Evolutionary conservation across 768 basidiomycete species (phyloP), one percentile per base, ranked within the genome.

Genomic region (Coprinellus micaceus): DNA sequence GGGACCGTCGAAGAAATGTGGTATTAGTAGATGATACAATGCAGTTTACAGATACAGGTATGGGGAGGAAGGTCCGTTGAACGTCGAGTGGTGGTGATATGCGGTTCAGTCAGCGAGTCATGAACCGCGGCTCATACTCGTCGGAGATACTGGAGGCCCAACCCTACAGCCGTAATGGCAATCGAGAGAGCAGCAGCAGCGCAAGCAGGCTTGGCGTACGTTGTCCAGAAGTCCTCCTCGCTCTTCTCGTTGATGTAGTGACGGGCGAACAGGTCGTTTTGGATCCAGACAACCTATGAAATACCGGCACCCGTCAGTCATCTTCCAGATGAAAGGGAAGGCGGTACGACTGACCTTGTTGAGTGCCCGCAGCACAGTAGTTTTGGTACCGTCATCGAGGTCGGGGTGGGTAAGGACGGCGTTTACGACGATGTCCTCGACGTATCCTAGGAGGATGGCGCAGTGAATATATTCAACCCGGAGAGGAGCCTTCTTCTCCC

Each of bases 201-300:
- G n/a, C n/a, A n/a, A n/a, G n/a, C n/a, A n/a, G n/a, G n/a, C n/a
- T n/a, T n/a, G n/a, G n/a, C n/a, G n/a, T n/a, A n/a, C n/a, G n/a
- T n/a, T n/a, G n/a, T n/a, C n/a, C n/a, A n/a, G n/a, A n/a, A n/a
- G n/a, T n/a, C n/a, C n/a, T n/a, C n/a, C n/a, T n/a, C n/a, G n/a
- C n/a, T n/a, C n/a, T n/a, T n/a, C 41, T 74, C 71, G 11, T 71
- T 57, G 46, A 77, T 69, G 54, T 78, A 78, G 56, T 78, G 75
- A 7, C 75, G 70, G 2, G 75, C 70, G 56, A 78, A 78, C 15
- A 77, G 69, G 54, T 78, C 77, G 30, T 79, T 80, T 63, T 80
- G 79, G 22, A 79, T 76, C 79, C 78, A 78, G n/a, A 79, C 61
- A 19, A 79, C 65, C 77, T 79, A 25, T 12, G 52, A 36, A 40